A percentile compares a stretch with the other conserved stretches of the same genome.
Conservation (phyloP, 331 rosid genomes). For the Saraca asoca region DNA sequence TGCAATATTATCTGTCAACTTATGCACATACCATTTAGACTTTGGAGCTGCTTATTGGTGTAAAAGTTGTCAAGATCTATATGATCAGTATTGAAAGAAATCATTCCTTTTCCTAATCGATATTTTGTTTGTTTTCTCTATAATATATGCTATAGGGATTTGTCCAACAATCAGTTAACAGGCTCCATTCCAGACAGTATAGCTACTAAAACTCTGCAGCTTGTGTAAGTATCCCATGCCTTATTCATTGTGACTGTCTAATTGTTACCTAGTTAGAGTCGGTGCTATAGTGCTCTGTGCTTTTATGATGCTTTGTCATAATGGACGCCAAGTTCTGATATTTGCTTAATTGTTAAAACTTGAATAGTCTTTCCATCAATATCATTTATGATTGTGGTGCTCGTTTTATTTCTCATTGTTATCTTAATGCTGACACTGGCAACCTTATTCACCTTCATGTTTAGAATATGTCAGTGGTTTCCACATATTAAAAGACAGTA, state of each 20-base stretch:
- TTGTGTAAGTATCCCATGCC: slow-evolving; percentile 65
- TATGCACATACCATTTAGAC: neutral
- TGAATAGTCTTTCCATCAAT: neutral
- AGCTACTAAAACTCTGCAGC: slow-evolving; percentile 70
- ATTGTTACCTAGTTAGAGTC: neutral
- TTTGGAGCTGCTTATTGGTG: slow-evolving; percentile 10
- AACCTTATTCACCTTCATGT: slow-evolving; percentile 18
- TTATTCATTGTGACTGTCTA: slow-evolving; percentile 11
- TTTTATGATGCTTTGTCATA: slow-evolving; percentile 1
- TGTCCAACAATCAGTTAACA: slow-evolving; percentile 74
- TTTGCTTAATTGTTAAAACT: slow-evolving; percentile 12
- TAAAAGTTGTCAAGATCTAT: neutral
- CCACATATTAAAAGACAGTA: too few relatives aligned
- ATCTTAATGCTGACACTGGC: neutral
- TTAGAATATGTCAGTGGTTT: slow-evolving; percentile 1
- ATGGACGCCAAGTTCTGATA: slow-evolving; percentile 16
- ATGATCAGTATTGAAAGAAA: neutral
- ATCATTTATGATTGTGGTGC: slow-evolving; percentile 4
- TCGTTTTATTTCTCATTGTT: neutral
- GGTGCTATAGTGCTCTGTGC: neutral
- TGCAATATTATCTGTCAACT: slow-evolving; percentile 9
- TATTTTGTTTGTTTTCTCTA: slow-evolving; percentile 29
- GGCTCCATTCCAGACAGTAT: slow-evolving; percentile 89
- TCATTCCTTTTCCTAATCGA: slow-evolving; percentile 8
- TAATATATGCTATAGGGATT: slow-evolving; percentile 60